phyloP scores from a whole-genome alignment of 108 stramenopile genomes.

The Licmophora abbreviata region DNA sequence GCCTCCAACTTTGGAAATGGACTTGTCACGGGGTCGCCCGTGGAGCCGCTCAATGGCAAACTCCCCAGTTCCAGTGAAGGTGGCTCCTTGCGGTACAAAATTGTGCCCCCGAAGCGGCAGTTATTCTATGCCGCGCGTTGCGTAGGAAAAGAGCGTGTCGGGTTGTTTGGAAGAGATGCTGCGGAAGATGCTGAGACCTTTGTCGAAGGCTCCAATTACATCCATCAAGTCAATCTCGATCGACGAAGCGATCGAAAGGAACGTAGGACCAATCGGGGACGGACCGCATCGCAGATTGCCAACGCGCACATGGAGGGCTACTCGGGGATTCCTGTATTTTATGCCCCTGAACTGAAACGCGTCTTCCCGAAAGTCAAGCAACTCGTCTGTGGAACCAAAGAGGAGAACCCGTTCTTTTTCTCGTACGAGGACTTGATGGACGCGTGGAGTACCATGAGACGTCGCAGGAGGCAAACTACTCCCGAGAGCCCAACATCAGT shows the following conservation, averaged over 20 bases:
- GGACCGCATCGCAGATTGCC: slow-evolving; percentile 9
- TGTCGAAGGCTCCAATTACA: slow-evolving; percentile 35
- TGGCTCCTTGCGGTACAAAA: slow-evolving; percentile 74
- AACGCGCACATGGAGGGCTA: slow-evolving; percentile 74
- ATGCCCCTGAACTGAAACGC: slow-evolving; percentile 45
- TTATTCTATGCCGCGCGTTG: slow-evolving; percentile 80
- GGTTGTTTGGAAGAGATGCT: slow-evolving; percentile 36
- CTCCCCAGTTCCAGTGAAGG: slow-evolving; percentile 42
- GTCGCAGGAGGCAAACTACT: slow-evolving; percentile 20
- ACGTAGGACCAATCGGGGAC: slow-evolving; percentile 27
- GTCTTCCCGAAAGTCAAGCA: slow-evolving; percentile 25
- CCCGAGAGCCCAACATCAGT: slow-evolving; percentile 47
- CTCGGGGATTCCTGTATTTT: slow-evolving; percentile 75
- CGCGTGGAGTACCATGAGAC: slow-evolving; percentile 53
- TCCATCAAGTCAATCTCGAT: slow-evolving; percentile 44
- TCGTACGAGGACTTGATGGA: slow-evolving; percentile 75
- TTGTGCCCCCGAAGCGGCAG: slow-evolving; percentile 73
- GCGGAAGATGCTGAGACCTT: slow-evolving; percentile 38
- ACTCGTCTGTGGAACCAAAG: slow-evolving; percentile 31
- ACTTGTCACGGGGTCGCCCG: slow-evolving; percentile 59
- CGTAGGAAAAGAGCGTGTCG: slow-evolving; percentile 66
- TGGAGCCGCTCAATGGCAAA: slow-evolving; percentile 52
- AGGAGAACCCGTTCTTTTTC: slow-evolving; percentile 62
- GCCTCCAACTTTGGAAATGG: slow-evolving; percentile 63
- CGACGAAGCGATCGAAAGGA: slow-evolving; percentile 40